Conservation (phyloP, 2,329 filamentous ascomycete species). For the Diaporthe sp. region DNA sequence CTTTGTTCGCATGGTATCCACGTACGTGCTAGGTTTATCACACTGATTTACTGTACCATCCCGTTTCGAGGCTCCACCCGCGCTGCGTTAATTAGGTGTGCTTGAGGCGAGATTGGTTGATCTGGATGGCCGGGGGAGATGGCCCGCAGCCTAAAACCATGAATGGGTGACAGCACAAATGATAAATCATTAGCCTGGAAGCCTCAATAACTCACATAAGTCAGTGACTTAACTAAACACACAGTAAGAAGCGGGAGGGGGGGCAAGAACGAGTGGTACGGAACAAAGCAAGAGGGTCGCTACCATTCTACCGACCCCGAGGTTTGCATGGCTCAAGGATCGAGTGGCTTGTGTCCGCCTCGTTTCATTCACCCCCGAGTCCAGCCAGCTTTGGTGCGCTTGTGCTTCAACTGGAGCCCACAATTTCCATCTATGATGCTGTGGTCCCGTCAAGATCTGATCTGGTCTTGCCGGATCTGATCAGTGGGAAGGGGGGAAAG, state of each 20-base stretch:
- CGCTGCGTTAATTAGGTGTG: conserved; percentile 6
- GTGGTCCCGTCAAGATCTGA: conserved; percentile 19
- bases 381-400: not conserved
- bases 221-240: not conserved
- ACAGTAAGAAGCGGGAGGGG: not conserved
- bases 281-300: conserved; percentile 15
- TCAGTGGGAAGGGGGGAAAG: not conserved
- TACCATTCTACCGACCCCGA: conserved; percentile 9
- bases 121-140: conserved; percentile 15
- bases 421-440: not conserved
- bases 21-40: not conserved
- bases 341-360: not conserved
- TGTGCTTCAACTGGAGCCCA: not conserved
- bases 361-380: not conserved
- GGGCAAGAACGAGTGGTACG: conserved; percentile 8
- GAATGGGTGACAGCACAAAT: conserved; percentile 2
- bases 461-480: not conserved
- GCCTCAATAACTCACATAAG: not conserved
- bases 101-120: conserved; percentile 20
- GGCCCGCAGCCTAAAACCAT: conserved; percentile 28
- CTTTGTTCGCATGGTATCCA: conserved; percentile 4
- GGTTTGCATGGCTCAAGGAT: not conserved
- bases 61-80: conserved; percentile 20
- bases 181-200: not conserved
- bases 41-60: conserved; percentile 19